These are phyloP conservation scores for Cyclotella baltica DNA, from an alignment of 108 stramenopile species.

Conservation along the genomic window DNA sequence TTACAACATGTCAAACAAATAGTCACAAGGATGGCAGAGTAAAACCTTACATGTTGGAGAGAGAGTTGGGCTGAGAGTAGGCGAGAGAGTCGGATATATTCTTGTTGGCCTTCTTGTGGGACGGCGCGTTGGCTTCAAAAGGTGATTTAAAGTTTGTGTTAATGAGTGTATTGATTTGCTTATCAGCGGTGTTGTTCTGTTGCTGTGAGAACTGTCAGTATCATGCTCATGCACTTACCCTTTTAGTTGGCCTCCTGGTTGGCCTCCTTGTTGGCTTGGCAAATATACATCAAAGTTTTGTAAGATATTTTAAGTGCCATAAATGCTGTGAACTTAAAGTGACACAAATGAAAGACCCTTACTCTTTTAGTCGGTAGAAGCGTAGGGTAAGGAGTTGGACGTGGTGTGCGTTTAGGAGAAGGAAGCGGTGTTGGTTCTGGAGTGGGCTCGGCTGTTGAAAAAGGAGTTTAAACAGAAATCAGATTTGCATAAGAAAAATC, in stretches of 20 bases:
- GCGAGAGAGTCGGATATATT: background rate
- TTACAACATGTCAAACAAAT: background rate
- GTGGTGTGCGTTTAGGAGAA: no score
- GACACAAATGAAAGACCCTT: no score
- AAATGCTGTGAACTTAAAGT: no score
- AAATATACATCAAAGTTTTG: background rate
- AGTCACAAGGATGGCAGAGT: background rate
- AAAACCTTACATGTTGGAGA: background rate
- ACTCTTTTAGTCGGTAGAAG: no score
- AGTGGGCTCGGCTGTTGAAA: no score
- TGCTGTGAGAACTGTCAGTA: background rate
- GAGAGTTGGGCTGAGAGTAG: background rate
- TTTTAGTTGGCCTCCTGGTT: conserved; percentile 1
- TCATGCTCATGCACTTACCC: background rate
- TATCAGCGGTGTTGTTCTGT: no score
- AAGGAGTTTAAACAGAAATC: no score
- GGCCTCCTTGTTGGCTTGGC: background rate
- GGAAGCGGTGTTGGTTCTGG: no score
- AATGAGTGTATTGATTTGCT: no score
- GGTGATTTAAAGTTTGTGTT: background rate
- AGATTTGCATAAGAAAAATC: no score
- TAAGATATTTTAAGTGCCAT: no score
- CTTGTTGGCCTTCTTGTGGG: conserved; percentile 7
- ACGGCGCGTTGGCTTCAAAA: background rate
- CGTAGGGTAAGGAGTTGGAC: no score